Evolutionary conservation across 2,329 filamentous ascomycete species (phyloP), one percentile per base, ranked within the genome.

Genomic region (Diaporthe citri): DNA sequence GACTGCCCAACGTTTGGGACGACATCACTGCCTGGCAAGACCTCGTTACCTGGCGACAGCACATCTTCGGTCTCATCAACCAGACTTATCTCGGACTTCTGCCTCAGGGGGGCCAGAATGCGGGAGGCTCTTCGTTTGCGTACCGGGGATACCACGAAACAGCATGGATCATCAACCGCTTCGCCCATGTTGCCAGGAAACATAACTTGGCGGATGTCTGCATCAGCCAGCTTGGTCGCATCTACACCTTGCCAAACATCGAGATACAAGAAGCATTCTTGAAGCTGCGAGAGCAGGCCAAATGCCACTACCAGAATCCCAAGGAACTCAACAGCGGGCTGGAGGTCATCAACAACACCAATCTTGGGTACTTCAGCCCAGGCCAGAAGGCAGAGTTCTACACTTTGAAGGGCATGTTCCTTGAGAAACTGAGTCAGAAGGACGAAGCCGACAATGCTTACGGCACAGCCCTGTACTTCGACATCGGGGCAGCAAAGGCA

Each of bases 21-120:
- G 97, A 99, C 83, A 99, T 99, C 83, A 98, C 97, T 78, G 95
- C 97, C 52, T 99, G 97, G 97, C 97, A 99, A 83, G 97, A 99
- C 82, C 88, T 99, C 55, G 97, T 99, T n/a, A 99, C 97, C 1
- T 99, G 97, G 97, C 92, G 97, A 79, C 97, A 99, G 82, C 97
- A 99, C 84, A 98, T 99, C 76, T 99, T 99, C 87, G 94, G 95
- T 74, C 90, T 99, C 34, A 98, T 99, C 85, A 99, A 99, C 82
- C 92, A 91, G 66, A 98, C 95, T 0, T 99, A 99, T 81, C 90
- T 99, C 15, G 91, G 92, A 72, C 89, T 99, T 60, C 87, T 98
- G 52, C 96, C 95, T 2, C 92, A 91, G 25, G 93, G 94, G 80
- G 92, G 93, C 34, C 93, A 94, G 82, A 97, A 95, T 79, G 91